Evolutionary conservation across 805 yeast genomes (phyloP).

Genomic region (Pichia rugopelliculosa): DNA sequence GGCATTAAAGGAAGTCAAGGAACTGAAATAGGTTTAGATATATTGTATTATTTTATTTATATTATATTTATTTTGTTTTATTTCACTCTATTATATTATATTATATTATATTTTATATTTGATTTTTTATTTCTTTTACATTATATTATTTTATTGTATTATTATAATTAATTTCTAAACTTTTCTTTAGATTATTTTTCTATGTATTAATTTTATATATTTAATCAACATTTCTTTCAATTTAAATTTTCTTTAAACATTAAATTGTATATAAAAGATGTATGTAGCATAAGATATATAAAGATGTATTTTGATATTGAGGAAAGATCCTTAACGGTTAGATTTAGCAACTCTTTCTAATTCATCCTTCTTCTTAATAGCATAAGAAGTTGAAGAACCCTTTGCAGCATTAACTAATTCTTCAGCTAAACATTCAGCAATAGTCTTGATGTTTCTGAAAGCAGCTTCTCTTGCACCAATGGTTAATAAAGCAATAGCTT

Average conservation of each 20-base stretch:
- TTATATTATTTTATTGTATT: too few species aligned
- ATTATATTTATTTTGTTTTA: background rate
- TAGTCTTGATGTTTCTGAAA: conserved; percentile 99
- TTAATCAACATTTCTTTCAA: background rate
- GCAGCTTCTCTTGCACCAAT: conserved; percentile 99
- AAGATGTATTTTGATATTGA: background rate
- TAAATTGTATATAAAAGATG: background rate
- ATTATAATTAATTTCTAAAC: too few species aligned
- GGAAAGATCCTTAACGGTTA: conserved; percentile 74
- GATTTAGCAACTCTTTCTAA: conserved; percentile 99
- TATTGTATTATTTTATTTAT: background rate
- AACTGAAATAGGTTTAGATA: conserved; percentile 19
- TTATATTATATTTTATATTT: too few species aligned
- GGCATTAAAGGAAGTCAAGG: conserved; percentile 51
- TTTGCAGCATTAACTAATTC: conserved; percentile 99
- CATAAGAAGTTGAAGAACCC: conserved; percentile 99
- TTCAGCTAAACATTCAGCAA: conserved; percentile 99
- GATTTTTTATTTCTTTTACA: too few species aligned
- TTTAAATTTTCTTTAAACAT: background rate
- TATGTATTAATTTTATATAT: too few species aligned
- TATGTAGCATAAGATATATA: background rate
- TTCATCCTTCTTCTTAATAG: conserved; percentile 99
- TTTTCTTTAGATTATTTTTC: too few species aligned
- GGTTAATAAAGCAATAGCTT: conserved; percentile 95
- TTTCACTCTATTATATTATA: background rate